Evolutionary conservation across 805 yeast species (phyloP), one percentile per base, ranked within the genome.

Genomic region (Yarrowia sp.): DNA sequence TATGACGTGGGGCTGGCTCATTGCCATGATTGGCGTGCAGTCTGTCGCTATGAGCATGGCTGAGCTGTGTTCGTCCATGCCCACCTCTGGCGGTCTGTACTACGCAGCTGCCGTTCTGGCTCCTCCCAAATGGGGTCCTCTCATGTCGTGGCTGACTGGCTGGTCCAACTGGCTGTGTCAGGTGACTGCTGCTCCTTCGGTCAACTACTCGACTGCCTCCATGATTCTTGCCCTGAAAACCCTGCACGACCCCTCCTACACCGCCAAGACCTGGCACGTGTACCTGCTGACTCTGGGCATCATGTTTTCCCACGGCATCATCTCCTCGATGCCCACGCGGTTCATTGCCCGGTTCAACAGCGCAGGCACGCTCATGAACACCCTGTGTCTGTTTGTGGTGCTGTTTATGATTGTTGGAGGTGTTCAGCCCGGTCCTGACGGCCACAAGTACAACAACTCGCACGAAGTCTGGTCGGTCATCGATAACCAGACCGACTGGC

Each of bases 71-170:
- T 82, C 86, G 35, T 86, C 89, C 7, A 85, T 85, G 78, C 92
- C 92, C 48, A 87, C 89, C 8, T 81, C 88, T 11, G 85, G 89
- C 36, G 91, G 91, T 56, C 82, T 89, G 9, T 89, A 89, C 61
- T 88, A 88, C 72, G 90, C 91, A 16, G 87, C 87, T 0, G 84
- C 87, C 5, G 77, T 86, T 73, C 78, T 87, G 71, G 84, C 90
- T 3, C 90, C 90, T 14, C 84, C 83, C 26, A 80, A 79, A 72
- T 80, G 78, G 76, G 83, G 83, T 16, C 85, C 89, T 0, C 76
- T 85, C 32, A 78, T 85, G 64, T 84, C 90, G 7, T 87, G 89
- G 89, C 74, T 83, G 61, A 85, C 86, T 9, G 87, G 89, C 69
- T 87, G 88, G 85, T 80, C 87, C 36, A 87, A 87, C 78, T 87